Conservation (phyloP, 1,139 yeast species). For the Geotrichum phurueaensis region DNA sequence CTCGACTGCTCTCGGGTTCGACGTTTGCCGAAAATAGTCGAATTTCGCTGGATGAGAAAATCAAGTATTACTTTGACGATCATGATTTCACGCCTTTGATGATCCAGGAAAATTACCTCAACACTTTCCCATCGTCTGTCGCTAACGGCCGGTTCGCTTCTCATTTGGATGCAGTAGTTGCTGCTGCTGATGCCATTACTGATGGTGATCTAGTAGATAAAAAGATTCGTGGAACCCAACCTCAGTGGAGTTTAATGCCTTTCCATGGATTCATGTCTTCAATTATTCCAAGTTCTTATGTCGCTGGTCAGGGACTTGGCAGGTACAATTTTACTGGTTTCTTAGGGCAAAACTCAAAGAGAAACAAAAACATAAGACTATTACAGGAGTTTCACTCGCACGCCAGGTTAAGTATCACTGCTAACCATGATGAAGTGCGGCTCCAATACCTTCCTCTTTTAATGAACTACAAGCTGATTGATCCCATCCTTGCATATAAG, state of each 20-base stretch:
- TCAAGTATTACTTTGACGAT: slow-evolving; percentile 87
- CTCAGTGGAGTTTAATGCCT: slow-evolving; percentile 92
- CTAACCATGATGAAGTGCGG: slow-evolving; percentile 69
- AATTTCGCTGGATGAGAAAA: slow-evolving; percentile 68
- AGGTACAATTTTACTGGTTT: slow-evolving; percentile 76
- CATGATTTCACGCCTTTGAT: slow-evolving; percentile 90
- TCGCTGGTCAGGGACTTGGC: slow-evolving; percentile 65
- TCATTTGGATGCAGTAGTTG: slow-evolving; percentile 58
- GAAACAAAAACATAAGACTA: slow-evolving; percentile 67
- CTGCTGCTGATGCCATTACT: slow-evolving; percentile 82
- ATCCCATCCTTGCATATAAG: slow-evolving; percentile 51
- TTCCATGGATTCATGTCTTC: slow-evolving; percentile 85
- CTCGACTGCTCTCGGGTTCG: slow-evolving; percentile 58
- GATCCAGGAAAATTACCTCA: slow-evolving; percentile 88
- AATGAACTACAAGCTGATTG: slow-evolving; percentile 48
- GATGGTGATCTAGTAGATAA: slow-evolving; percentile 77
- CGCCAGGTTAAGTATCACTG: slow-evolving; percentile 71
- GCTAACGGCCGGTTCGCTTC: slow-evolving; percentile 15
- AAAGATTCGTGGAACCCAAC: slow-evolving; percentile 82
- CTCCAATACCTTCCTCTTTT: slow-evolving; percentile 69
- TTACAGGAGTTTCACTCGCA: slow-evolving; percentile 87
- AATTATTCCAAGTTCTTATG: slow-evolving; percentile 67
- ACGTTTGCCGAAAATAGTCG: slow-evolving; percentile 49
- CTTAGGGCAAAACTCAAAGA: slow-evolving; percentile 87
- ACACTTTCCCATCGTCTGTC: slow-evolving; percentile 47